phyloP scores from a whole-genome alignment of 2,329 filamentous ascomycete genomes.

The Verticillium longisporum region DNA sequence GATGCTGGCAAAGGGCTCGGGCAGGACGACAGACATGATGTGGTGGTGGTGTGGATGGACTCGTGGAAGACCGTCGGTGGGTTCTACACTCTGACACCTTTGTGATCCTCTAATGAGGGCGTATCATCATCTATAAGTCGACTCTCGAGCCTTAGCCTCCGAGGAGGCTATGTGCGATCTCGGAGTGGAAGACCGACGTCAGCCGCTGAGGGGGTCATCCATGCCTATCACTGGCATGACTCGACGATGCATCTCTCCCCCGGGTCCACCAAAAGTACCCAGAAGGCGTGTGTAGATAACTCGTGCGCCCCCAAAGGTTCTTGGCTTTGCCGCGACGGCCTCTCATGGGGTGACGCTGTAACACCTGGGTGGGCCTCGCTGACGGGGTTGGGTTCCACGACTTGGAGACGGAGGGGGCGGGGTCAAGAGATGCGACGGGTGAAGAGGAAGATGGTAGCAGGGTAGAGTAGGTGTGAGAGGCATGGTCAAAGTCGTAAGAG shows the following conservation, averaged over 20 bases:
- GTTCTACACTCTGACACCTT: neutral
- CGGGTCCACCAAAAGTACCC: neutral
- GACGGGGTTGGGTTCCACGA: neutral
- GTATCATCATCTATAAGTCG: neutral
- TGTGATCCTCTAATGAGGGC: neutral
- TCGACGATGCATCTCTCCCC: neutral
- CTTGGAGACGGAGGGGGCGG: neutral
- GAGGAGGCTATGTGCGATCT: neutral
- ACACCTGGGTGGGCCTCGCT: neutral
- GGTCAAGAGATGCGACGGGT: neutral
- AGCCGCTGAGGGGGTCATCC: neutral
- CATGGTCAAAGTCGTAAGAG: neutral
- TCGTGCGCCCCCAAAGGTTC: neutral
- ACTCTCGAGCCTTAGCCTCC: neutral
- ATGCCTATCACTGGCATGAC: neutral
- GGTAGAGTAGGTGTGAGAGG: neutral
- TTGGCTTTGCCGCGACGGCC: neutral
- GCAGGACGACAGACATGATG: slow-evolving; percentile 32
- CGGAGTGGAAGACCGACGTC: neutral
- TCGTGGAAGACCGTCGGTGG: neutral
- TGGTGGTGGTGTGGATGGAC: neutral
- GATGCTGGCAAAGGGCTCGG: slow-evolving; percentile 56
- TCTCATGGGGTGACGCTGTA: neutral
- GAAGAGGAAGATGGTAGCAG: neutral
- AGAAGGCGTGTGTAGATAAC: neutral